Evolutionary conservation across 371 early-diverging fungal species (phyloP), one percentile per base, ranked within the genome.

Genomic region (Mortierella sp.): DNA sequence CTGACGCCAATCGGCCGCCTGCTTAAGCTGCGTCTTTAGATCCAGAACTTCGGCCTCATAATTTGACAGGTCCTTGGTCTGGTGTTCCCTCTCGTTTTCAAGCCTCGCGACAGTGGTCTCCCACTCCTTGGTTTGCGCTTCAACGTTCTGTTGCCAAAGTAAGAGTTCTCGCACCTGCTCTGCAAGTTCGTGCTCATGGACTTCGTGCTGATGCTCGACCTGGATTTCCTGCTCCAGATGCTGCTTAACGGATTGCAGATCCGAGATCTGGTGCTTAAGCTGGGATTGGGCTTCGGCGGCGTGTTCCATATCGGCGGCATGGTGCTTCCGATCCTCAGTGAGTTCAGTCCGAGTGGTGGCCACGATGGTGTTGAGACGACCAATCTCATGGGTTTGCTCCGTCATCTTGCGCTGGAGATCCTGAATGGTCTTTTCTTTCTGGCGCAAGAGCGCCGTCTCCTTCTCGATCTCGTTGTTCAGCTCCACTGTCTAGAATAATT

Each of bases 191-290:
- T 30, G 21, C 27, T 56, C 55, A 2, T 63, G 56, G n/a, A 50
- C 37, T 2, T 30, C 59, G 34, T 53, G 53, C 42, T 39, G 44
- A 12, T 53, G 52, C 39, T 58, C 59, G 14, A n/a, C 5, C 15
- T 34, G 24, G 7, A 43, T 50, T 14, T 24, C 14, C 30, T 51
- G 12, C 24, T 27, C 31, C 46, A 58, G n/a, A n/a, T 46, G 11
- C 23, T 30, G 15, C n/a, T 58, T 59, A 15, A 8, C 41, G 1
- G 28, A 12, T 31, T 42, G 23, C 5, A 66, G 42, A 1, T 32
- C 51, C 0, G 19, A 12, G 14, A 86, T 81, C 50, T 81, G 62
- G 41, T 79, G 78, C 79, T 81, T 72, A 28, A 83, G 80, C 11
- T 44, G 58, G 7, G 41, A 79, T 70, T 64, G 80, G 78, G 56